These are phyloP conservation scores for Biancaea sappan DNA, from an alignment of 306 rosid species.

Conservation along the genomic window DNA sequence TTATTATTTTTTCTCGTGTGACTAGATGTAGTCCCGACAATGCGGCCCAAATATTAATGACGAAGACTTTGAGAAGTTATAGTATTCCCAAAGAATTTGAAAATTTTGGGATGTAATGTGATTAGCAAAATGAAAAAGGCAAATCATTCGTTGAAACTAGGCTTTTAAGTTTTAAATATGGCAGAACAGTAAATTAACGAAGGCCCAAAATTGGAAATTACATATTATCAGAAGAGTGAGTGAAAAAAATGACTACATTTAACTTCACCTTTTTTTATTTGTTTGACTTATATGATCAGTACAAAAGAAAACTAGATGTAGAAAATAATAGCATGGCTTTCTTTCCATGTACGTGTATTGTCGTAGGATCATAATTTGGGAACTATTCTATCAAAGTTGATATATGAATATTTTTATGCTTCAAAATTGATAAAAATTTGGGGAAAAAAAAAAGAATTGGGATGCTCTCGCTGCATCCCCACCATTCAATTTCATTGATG, in stretches of 20 bases:
- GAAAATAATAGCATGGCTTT: background rate
- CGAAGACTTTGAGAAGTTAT: background rate
- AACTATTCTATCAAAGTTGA: background rate
- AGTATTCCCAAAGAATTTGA: background rate
- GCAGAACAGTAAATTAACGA: background rate
- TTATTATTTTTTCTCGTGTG: background rate
- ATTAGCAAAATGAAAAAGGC: background rate
- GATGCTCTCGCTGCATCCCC: slow-evolving; percentile 26
- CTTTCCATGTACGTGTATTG: background rate
- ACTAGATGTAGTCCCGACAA: background rate
- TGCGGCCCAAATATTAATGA: background rate
- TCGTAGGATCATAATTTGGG: background rate
- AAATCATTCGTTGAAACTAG: background rate
- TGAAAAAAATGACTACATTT: background rate
- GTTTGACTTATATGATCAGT: background rate
- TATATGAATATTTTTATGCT: background rate
- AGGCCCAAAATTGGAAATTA: background rate
- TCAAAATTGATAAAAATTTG: background rate
- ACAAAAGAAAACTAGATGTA: background rate
- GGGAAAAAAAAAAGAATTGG: background rate
- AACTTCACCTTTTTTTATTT: background rate
- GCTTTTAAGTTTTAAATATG: too few species aligned
- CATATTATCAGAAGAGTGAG: background rate
- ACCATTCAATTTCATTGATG: slow-evolving; percentile 42
- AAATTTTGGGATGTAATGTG: background rate